Evolutionary conservation across 2,329 filamentous ascomycete genomes (phyloP), one percentile per base, ranked within the genome.

Genomic region (Colletotrichum karsti): DNA sequence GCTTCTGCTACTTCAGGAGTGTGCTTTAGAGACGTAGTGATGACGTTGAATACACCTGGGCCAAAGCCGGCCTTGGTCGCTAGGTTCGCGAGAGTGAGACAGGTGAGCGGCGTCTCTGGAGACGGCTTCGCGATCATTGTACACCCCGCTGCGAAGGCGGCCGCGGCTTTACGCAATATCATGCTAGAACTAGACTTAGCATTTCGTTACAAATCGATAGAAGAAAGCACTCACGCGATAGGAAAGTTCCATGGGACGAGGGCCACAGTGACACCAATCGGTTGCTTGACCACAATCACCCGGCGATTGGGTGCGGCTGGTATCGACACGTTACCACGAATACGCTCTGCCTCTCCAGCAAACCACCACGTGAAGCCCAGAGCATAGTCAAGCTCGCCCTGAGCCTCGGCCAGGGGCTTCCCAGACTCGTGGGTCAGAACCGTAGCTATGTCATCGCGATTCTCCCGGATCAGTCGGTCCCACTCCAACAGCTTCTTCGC

Each of bases 81-180:
- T 20, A 95, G 85, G 72, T 90, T 86, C 1, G 90, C 91, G 9
- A 94, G 80, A 0, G 91, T 90, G 33, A 93, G 87, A 1, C 90
- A 88, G 24, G 91, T 93, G 73, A 93, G 87, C 0, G 92, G 93
- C 3, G 92, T 94, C 76, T 93, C 91, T 1, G 91, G 91, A 4
- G 88, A 91, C 2, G 91, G 90, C 79, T 93, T 93, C 15, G 88
- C 84, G 15, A 95, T 84, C 88, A 95, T 93, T 2, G 91, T 93
- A 76, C 91, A 93, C 10, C 92, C 92, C 8, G 91, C 91, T 20
- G 92, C 92, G 30, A 94, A 80, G 1, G 88, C 89, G 0, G 88
- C 81, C 2, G 77, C 80, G 9, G 81, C 78, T 66, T 86, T 85
- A 18, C 83, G 75, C 7, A 84, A 76, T 26, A 67, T 64, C 64